Evolutionary conservation across 1,139 yeast species (phyloP), one percentile per base, ranked within the genome.

Genomic region (Diutina mesorugosa): DNA sequence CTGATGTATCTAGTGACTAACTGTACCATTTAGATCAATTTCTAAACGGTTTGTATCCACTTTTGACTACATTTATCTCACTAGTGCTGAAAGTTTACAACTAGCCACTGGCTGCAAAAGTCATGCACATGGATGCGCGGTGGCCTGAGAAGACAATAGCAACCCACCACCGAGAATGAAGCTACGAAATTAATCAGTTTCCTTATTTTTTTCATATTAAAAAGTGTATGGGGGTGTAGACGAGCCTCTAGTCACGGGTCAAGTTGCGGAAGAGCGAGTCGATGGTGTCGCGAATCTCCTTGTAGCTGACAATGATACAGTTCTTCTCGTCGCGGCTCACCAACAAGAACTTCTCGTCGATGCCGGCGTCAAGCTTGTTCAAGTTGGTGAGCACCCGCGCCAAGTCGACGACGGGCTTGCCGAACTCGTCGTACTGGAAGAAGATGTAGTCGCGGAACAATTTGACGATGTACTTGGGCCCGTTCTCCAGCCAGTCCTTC

Each of bases 291-390:
- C 89, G 85, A 61, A 91, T 73, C 66, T 84, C 96, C 69, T 85
- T 86, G 68, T 86, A 90, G 63, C 91, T 83, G 56, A 88, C 84
- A 55, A 90, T 83, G 60, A 90, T 74, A 67, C 96, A 89, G 55
- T 82, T 83, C 72, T 83, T 83, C 66, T 90, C 96, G 67, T 91
- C 97, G 18, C 86, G 79, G 38, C 95, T 85, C 6, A 90, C 88
- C 59, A 93, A 76, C 66, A 90, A 73, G 32, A 93, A 71, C 64
- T 81, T 84, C 68, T 93, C 99, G 56, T 89, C 93, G 54, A 87
- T 79, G 0, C 98, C 99, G 14, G 95, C 95, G 67, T 95, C 99
- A 59, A 93, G 74, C 69, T 93, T 93, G 71, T 93, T 93, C 64
- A 93, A 73, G 62, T 86, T 81, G 56, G 81, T 74, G 61, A 95